Evolutionary conservation across 2,329 filamentous ascomycete species (phyloP).

Genomic region (Ophiostoma himal-ulmi): DNA sequence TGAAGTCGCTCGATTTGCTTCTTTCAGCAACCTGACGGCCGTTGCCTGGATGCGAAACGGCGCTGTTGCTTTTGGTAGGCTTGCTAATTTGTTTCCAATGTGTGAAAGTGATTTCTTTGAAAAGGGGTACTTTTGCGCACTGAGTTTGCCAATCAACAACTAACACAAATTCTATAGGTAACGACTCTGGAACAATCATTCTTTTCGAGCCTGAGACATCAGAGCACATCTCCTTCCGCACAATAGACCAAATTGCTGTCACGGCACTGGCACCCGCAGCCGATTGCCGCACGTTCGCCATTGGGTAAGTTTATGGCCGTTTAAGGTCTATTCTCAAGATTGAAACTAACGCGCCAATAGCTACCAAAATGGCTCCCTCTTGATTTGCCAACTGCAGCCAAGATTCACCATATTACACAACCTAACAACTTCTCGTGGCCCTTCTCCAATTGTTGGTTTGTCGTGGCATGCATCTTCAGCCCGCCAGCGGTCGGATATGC

Average conservation of each 20-base stretch:
- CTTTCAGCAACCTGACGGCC: conserved; percentile 77
- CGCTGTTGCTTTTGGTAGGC: conserved; percentile 88
- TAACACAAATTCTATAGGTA: conserved; percentile 54
- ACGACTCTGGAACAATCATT: conserved; percentile 86
- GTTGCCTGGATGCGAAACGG: conserved; percentile 96
- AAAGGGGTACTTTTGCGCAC: neutral
- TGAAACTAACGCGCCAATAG: conserved; percentile 40
- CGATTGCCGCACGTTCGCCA: conserved; percentile 91
- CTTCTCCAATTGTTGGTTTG: conserved; percentile 79
- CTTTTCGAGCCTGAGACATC: conserved; percentile 89
- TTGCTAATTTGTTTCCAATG: neutral
- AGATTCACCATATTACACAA: conserved; percentile 93
- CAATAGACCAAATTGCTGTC: conserved; percentile 85
- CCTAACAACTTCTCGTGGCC: conserved; percentile 72
- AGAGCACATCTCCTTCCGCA: conserved; percentile 85
- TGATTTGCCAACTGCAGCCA: conserved; percentile 84
- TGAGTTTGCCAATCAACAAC: neutral
- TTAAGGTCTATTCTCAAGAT: neutral
- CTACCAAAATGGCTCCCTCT: conserved; percentile 89
- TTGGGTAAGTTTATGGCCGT: conserved; percentile 59
- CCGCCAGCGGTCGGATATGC: conserved; percentile 95
- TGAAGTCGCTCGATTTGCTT: conserved; percentile 85
- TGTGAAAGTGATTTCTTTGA: neutral
- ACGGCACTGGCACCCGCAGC: conserved; percentile 84
- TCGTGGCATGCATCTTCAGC: conserved; percentile 96